These are phyloP conservation scores for Vanderwaltozyma polyspora DNA, from an alignment of 805 yeast genomes.

Conservation along the genomic window DNA sequence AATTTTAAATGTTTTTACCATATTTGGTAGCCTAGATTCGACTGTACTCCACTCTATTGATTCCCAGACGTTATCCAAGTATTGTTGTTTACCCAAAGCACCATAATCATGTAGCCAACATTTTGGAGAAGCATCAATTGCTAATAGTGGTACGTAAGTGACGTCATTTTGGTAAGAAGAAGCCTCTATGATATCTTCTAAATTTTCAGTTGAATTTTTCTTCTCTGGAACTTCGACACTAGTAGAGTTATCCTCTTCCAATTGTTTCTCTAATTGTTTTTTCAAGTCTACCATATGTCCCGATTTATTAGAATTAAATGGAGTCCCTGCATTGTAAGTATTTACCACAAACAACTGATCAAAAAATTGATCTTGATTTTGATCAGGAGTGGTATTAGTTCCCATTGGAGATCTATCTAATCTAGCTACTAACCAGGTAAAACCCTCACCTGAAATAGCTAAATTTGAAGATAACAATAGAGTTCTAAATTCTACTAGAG, in stretches of 20 bases:
- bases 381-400: background rate
- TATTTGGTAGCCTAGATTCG: conserved; percentile 37
- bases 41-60: conserved; percentile 64
- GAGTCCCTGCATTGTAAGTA: conserved; percentile 85
- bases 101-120: conserved; percentile 67
- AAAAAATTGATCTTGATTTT: background rate
- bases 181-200: background rate
- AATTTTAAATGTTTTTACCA: too few relatives aligned
- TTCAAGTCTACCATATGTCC: conserved; percentile 24
- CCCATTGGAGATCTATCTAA: background rate
- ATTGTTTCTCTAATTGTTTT: background rate
- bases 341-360: conserved; percentile 56
- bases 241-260: background rate
- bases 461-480: conserved; percentile 57
- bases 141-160: conserved; percentile 45
- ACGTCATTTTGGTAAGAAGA: conserved; percentile 1
- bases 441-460: conserved; percentile 79
- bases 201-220: background rate
- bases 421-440: conserved; percentile 75
- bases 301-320: conserved; percentile 51
- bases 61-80: conserved; percentile 56
- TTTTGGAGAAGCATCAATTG: conserved; percentile 63
- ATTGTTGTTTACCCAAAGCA: conserved; percentile 56
- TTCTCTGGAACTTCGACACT: background rate
- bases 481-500: conserved; percentile 62